Base-by-base conservation (phyloP, 176 grass and related monocot species). In the Hordeum marinum region DNA sequence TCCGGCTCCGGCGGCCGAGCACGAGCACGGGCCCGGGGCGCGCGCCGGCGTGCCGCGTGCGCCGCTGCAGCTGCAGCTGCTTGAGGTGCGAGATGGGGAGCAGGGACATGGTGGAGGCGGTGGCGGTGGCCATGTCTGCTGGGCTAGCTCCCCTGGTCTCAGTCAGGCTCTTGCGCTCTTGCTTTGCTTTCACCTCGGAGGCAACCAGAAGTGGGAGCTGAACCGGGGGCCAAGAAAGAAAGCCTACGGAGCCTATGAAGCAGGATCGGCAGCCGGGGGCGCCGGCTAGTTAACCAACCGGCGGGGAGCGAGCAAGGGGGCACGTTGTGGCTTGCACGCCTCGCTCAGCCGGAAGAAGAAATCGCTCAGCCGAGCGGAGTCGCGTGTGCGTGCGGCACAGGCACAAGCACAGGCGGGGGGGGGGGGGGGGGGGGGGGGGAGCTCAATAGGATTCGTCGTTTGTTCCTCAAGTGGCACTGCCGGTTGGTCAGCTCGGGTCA, bases 21-120 rank as follows among this genome's bases (percentile, higher is more conserved):
- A 68, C 86, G 86, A 85, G 58, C 46, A 92, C 17, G 2, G 0
- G 7, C 18, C 52, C 45, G n/a, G 78, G 62, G 27, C 37, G 11
- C 5, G 64, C 37, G 11, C 32, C 21, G 63, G 12, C 77, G 55
- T 60, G 85, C 34, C 46, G 46, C 14, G 46, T 50, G 46, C 80
- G 76, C 37, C 76, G 82, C 11, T 40, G 50, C 43, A 72, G 92
- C 48, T 75, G 86, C 34, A 74, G 7, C 70, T 89, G 77, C 76
- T 85, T 86, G 15, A 88, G 57, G 32, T 95, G 90, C 74, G 88
- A 79, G 80, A 75, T 83, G 58, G 88, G 88, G 74, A 90, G 80
- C 82, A 89, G 63, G 75, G 85, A 93, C 80, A 96, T 73, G 85
- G 88, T 75, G 10, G 88, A 69, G 24, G 78, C 81, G 25, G 85